Conservation (phyloP, 805 yeast genomes). For the Starmera caribaea region DNA sequence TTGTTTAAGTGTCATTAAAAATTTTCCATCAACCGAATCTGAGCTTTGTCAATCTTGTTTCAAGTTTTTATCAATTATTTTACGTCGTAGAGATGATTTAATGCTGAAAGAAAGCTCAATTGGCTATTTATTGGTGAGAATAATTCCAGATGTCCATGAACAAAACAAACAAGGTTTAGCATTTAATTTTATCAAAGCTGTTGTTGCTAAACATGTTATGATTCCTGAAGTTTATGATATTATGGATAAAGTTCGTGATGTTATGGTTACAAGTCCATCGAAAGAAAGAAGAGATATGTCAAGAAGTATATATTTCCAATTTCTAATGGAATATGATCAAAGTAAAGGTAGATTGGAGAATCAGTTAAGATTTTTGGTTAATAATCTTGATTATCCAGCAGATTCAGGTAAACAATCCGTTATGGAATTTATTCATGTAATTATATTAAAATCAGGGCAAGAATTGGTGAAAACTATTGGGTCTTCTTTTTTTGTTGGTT, state of each 20-base stretch:
- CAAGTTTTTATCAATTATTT: slow-evolving; percentile 59
- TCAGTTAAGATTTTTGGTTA: slow-evolving; percentile 71
- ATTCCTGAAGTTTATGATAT: slow-evolving; percentile 86
- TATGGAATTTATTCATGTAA: slow-evolving; percentile 71
- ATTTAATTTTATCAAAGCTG: slow-evolving; percentile 69
- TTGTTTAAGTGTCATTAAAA: slow-evolving; percentile 55
- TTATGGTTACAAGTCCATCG: slow-evolving; percentile 86
- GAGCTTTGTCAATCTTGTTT: slow-evolving; percentile 76
- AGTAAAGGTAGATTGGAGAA: slow-evolving; percentile 77
- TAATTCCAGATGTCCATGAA: slow-evolving; percentile 83
- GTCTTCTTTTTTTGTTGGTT: slow-evolving; percentile 72
- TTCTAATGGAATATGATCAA: slow-evolving; percentile 91
- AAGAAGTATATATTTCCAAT: slow-evolving; percentile 72
- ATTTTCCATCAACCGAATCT: slow-evolving; percentile 66
- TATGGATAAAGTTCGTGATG: slow-evolving; percentile 69
- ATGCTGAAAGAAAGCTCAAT: slow-evolving; percentile 61
- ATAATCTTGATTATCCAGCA: slow-evolving; percentile 75
- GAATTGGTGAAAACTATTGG: slow-evolving; percentile 52
- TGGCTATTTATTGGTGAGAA: slow-evolving; percentile 58
- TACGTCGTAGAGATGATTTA: slow-evolving; percentile 60
- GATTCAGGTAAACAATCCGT: slow-evolving; percentile 84
- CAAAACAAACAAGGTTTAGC: slow-evolving; percentile 86
- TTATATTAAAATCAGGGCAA: slow-evolving; percentile 55
- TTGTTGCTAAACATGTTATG: slow-evolving; percentile 64
- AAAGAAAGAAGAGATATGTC: slow-evolving; percentile 77